Evolutionary conservation across 371 early-diverging fungal species (phyloP), one percentile per base, ranked within the genome.

Genomic region (Mortierella sp.): DNA sequence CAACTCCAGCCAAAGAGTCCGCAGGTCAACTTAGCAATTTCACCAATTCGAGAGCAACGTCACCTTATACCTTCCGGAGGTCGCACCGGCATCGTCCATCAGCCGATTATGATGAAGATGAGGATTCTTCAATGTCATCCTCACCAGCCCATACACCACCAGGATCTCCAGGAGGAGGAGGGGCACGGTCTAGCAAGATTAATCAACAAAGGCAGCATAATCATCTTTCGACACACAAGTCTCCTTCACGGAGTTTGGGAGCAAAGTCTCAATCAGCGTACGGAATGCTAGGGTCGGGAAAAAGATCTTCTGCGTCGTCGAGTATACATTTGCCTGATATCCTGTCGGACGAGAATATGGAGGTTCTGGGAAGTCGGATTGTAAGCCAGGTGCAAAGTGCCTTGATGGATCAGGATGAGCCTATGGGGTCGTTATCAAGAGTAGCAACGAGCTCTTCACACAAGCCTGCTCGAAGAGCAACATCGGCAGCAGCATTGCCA

Each of bases 271-370:
- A 69, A 24, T 69, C 69, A 50, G 69, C 76, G 2, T 61, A 69
- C 23, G 76, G 76, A 5, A 42, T 49, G 0, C 21, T 76, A 59
- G 70, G 70, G 12, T 58, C 65, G 0, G 76, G 70, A 16, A 70
- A 66, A 3, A 63, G 41, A 2, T 39, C 64, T 3, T 54, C 66
- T 7, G 18, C 42, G 10, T 39, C 59, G 34, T 58, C 23, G 19
- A 47, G n/a, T n/a, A n/a, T n/a, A 34, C 4, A 7, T 34, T 7
- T 51, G 10, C 51, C 67, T 21, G 61, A 61, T 47, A n/a, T 43
- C 14, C 24, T 69, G 9, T 61, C 76, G 28, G 69, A 76, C 13
- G 76, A 76, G 41, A 69, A 58, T 26, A 70, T 76, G 63, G 76
- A 76, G 48, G 19, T 69, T 13, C 27, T 69, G 34, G 58, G 66